Evolutionary conservation across 495 filamentous ascomycete species (phyloP), one percentile per base, ranked within the genome.

Genomic region (Neurospora pannonica): DNA sequence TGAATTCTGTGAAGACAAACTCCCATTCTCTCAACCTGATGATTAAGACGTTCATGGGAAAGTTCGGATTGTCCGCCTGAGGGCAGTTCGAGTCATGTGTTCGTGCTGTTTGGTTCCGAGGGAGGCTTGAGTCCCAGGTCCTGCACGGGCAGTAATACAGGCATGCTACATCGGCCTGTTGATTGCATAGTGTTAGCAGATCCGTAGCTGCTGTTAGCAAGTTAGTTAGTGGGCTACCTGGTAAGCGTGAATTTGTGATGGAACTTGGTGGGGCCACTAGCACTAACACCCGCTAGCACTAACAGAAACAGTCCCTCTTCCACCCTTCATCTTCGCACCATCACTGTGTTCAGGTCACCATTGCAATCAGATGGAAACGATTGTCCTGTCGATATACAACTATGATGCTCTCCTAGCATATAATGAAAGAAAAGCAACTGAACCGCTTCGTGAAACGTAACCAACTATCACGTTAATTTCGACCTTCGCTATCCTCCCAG

Each of bases 141-240:
- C 13, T 13, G 38, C 38, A 15, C 15, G 40, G 17, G 15, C 40
- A 42, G 6, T 7, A 19, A 42, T 42, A 15, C 2, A 19, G 15
- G 39, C 15, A 42, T 6, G 39, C 39, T 42, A 19, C 15, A 42
- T 42, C 15, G 15, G 39, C 19, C 39, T 42, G 39, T 6, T 5
- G 2, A 17, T 5, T 5, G 15, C 39, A 42, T 24, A 4, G 4
- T 48, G 43, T 11, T 48, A 24, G 43, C 2, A 24, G 10, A 54
- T 13, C 10, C 6, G 2, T 4, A 5, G 21, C 46, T 4, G 1
- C 6, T 62, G 28, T 62, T 62, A 31, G 54, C 13, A 0, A 3
- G 0, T 17, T 15, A 4, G 28, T 0, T 17, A 4, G 6, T 34
- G 15, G 1, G 2, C 1, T 15, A 0, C 8, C 19, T 24, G 2